Conservation (phyloP, 768 basidiomycete genomes). For the Gymnopilus junonius region DNA sequence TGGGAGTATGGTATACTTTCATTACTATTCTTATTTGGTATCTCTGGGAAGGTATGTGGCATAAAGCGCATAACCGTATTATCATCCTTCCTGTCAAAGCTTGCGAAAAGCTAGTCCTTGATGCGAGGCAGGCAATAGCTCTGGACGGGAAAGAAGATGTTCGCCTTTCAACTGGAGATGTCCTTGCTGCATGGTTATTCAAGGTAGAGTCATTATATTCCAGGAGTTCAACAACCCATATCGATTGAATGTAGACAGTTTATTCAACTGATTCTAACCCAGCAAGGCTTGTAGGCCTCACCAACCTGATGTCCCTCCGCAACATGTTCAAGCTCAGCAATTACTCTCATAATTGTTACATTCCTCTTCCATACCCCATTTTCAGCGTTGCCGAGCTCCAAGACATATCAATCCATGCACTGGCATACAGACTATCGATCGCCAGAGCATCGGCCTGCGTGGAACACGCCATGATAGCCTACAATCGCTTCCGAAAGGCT, state of each 20-base stretch:
- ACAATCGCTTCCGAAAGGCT: constrained; percentile 1
- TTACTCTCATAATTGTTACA: constrained; percentile 41
- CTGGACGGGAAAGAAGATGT: constrained; percentile 13
- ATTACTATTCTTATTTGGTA: constrained; percentile 37
- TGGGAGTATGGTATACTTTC: constrained; percentile 31
- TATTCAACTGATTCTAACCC: not conserved
- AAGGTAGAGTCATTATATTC: constrained; percentile 28
- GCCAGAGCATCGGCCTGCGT: constrained; percentile 18
- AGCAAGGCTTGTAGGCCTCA: constrained; percentile 31
- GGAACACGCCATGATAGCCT: constrained; percentile 31
- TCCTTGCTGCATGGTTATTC: constrained; percentile 42
- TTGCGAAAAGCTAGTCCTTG: constrained; percentile 29
- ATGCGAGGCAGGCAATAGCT: constrained; percentile 28
- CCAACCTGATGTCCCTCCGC: constrained; percentile 42
- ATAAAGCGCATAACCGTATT: constrained; percentile 32
- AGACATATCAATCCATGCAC: constrained; percentile 25
- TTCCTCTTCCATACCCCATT: constrained; percentile 41
- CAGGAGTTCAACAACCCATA: not conserved
- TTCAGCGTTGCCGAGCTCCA: constrained; percentile 36
- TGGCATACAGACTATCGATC: constrained; percentile 21
- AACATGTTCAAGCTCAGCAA: constrained; percentile 18
- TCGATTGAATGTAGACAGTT: constrained; percentile 5
- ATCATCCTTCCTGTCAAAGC: constrained; percentile 35
- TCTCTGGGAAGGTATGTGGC: constrained; percentile 38
- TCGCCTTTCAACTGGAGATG: constrained; percentile 38